Conservation (phyloP, 2,329 filamentous ascomycete species). For the Zarea fungicola region DNA sequence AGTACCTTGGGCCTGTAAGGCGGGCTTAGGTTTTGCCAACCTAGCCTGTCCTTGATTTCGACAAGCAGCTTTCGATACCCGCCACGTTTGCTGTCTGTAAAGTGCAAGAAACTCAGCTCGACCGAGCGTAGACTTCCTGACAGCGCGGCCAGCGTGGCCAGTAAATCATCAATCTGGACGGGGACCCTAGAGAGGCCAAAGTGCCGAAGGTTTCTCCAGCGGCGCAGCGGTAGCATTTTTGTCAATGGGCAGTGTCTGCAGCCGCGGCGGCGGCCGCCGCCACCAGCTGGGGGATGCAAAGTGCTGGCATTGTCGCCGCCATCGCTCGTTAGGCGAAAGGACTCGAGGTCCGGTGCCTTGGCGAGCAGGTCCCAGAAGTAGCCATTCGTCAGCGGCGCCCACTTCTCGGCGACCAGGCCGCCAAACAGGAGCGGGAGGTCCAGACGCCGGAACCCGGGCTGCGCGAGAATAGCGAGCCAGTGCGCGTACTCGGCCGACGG, state of each 20-base stretch:
- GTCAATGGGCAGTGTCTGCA: conserved; percentile 19
- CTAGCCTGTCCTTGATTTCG: conserved; percentile 10
- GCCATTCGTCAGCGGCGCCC: not conserved
- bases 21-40: not conserved
- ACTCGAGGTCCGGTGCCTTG: conserved; percentile 15
- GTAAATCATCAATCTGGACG: conserved; percentile 22
- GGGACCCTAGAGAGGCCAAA: conserved; percentile 26
- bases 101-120: conserved; percentile 28
- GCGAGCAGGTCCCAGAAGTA: conserved; percentile 17
- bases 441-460: not conserved
- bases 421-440: not conserved
- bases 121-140: conserved; percentile 24
- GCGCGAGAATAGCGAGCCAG: conserved; percentile 14
- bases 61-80: conserved; percentile 16
- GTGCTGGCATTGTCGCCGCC: conserved; percentile 11
- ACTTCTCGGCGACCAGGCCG: not conserved
- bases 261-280: too few relatives aligned
- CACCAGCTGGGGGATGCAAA: too few relatives aligned
- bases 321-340: conserved; percentile 20
- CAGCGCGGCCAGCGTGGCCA: conserved; percentile 23
- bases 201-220: conserved; percentile 24
- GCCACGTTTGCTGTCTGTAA: conserved; percentile 17
- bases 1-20: not conserved
- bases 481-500: conserved; percentile 22
- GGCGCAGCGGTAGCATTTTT: conserved; percentile 25